Percentiles rank a stretch among this genome's conserved stretches.
Conservation (phyloP, 768 basidiomycete species). For the Strobilomyces echinocephalus region DNA sequence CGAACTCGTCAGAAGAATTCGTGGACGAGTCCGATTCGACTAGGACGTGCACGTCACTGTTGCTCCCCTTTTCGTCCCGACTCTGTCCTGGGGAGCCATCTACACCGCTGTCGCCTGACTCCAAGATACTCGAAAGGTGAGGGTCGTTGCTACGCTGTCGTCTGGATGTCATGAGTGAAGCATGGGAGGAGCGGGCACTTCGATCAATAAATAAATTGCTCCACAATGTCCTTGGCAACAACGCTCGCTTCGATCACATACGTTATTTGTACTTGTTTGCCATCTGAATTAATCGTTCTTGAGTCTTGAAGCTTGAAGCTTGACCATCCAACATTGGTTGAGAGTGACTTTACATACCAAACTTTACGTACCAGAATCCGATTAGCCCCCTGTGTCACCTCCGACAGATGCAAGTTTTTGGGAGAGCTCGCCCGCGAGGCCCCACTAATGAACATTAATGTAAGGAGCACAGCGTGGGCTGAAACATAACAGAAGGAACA, state of each 20-base stretch:
- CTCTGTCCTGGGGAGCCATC: background rate
- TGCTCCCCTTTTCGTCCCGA: conserved; percentile 13
- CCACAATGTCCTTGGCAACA: conserved; percentile 4
- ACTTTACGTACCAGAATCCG: too few relatives aligned
- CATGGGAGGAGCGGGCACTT: conserved; percentile 1
- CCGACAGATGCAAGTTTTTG: too few relatives aligned
- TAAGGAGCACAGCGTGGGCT: too few relatives aligned
- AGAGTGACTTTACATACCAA: too few relatives aligned
- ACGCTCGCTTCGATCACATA: background rate
- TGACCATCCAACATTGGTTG: too few relatives aligned
- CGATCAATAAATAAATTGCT: background rate
- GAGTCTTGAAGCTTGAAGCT: too few relatives aligned
- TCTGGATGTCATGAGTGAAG: conserved; percentile 12
- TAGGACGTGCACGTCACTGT: conserved; percentile 4
- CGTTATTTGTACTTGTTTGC: background rate
- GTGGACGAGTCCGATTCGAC: conserved; percentile 41
- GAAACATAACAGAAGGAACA: too few relatives aligned
- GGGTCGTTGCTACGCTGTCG: conserved; percentile 10
- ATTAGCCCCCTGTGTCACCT: too few relatives aligned
- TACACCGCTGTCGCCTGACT: conserved; percentile 3
- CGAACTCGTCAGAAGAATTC: conserved; percentile 64
- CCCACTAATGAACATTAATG: too few relatives aligned
- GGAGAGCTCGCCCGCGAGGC: too few relatives aligned
- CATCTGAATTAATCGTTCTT: too few relatives aligned
- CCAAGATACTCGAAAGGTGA: conserved; percentile 3